Conservation (phyloP, 805 yeast species). For the Cyberlindnera maclurae region DNA sequence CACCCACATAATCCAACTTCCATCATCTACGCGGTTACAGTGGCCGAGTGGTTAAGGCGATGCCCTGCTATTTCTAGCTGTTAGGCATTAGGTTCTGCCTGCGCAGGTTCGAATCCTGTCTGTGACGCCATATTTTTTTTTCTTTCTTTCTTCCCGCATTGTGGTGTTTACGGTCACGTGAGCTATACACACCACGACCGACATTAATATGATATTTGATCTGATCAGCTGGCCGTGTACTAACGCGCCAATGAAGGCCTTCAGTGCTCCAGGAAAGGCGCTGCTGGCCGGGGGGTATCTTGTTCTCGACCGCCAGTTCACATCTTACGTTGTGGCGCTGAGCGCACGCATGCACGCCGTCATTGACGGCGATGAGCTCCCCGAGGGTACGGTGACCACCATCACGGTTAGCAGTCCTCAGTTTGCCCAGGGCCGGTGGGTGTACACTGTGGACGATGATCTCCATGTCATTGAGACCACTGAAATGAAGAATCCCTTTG, state of each 20-base stretch:
- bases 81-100: slow-evolving; percentile 84
- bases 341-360: slow-evolving; percentile 87
- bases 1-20: no score
- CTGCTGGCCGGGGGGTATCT: slow-evolving; percentile 91
- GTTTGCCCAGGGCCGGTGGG: slow-evolving; percentile 67
- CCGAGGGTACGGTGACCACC: neutral
- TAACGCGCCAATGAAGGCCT: slow-evolving; percentile 21
- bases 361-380: slow-evolving; percentile 20
- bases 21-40: slow-evolving; percentile 36
- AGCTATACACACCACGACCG: no score
- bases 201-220: no score
- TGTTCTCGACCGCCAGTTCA: slow-evolving; percentile 71
- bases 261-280: slow-evolving; percentile 95
- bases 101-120: slow-evolving; percentile 99
- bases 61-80: slow-evolving; percentile 73
- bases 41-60: slow-evolving; percentile 95
- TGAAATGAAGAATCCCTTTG: slow-evolving; percentile 58
- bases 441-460: slow-evolving; percentile 30
- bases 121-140: slow-evolving; percentile 74
- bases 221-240: no score
- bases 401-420: slow-evolving; percentile 67
- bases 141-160: no score
- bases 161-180: no score
- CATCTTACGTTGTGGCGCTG: slow-evolving; percentile 77
- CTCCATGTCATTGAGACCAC: slow-evolving; percentile 24